These are phyloP conservation scores for Testicularia cyperi DNA, from an alignment of 1,284 basidiomycete species.

Conservation along the genomic window DNA sequence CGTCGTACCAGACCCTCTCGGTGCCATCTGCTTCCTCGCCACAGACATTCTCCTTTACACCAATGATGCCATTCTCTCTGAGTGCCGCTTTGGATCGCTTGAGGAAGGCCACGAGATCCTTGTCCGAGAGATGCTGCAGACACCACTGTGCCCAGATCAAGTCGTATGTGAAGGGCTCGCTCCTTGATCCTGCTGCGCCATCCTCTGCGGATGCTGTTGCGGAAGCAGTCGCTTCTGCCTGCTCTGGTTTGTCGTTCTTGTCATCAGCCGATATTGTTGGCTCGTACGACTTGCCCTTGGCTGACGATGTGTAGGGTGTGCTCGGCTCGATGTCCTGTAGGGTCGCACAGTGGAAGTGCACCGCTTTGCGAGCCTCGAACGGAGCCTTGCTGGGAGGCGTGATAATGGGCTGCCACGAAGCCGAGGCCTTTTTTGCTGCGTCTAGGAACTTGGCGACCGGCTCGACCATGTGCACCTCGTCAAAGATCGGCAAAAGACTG, in stretches of 20 bases:
- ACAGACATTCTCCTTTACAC: slow-evolving; percentile 59
- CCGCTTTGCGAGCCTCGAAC: slow-evolving; percentile 51
- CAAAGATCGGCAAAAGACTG: slow-evolving; percentile 52
- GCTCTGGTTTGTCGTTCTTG: slow-evolving; percentile 15
- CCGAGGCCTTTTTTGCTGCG: slow-evolving; percentile 45
- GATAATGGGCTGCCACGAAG: slow-evolving; percentile 39
- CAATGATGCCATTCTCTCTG: slow-evolving; percentile 47
- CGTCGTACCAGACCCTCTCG: slow-evolving; percentile 56
- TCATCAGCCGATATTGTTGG: slow-evolving; percentile 18
- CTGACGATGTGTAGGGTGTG: slow-evolving; percentile 28
- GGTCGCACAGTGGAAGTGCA: slow-evolving; percentile 54
- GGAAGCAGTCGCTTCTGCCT: background rate
- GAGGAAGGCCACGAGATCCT: slow-evolving; percentile 53
- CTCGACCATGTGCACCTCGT: slow-evolving; percentile 58
- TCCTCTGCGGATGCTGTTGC: background rate
- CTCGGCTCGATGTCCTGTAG: slow-evolving; percentile 53
- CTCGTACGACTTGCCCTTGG: slow-evolving; percentile 7
- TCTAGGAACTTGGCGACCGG: slow-evolving; percentile 55
- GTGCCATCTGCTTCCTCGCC: slow-evolving; percentile 49
- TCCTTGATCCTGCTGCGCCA: slow-evolving; percentile 19
- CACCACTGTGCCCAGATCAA: slow-evolving; percentile 59
- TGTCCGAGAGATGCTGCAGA: slow-evolving; percentile 57
- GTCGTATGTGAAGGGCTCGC: slow-evolving; percentile 47
- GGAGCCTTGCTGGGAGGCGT: slow-evolving; percentile 38
- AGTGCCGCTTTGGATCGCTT: slow-evolving; percentile 42